Evolutionary conservation across 164 flowering plant species (phyloP), one percentile per base, ranked within the genome.

Genomic region (Annona squamosa): DNA sequence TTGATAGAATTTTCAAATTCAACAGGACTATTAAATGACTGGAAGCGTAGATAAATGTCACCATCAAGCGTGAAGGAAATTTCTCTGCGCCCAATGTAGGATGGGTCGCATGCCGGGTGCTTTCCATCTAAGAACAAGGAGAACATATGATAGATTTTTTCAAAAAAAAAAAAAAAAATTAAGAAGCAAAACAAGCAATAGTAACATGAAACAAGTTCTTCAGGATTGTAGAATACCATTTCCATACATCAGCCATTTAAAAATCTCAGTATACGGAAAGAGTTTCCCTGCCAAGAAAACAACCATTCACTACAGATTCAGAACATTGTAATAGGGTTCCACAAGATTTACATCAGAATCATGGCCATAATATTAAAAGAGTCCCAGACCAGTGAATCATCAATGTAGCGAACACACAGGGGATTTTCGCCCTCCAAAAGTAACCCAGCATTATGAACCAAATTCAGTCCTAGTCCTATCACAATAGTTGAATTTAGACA

Each of bases 171-270:
- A 42, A 48, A 43, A 9, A 10, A 42, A 5, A 3, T 6, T 3
- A 2, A 1, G 48, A 17, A 67, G 47, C 48, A 62, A 3, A 74
- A 13, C 48, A 47, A 3, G 18, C 7, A 46, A 75, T 2, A 46
- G 41, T 75, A 26, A 48, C 59, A 52, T 52, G 59, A 52, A 9
- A 9, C 10, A 4, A 46, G 9, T 45, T 72, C 5, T n/a, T 19
- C 5, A 65, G 19, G 42, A 70, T 43, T 13, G 56, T 26, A 12
- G 44, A 66, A 79, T 88, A 96, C 99, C 99, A 79, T 93, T 84
- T 79, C 98, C 99, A 81, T 96, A 96, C 5, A 91, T 87, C 91
- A 96, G 71, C 99, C 99, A 96, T 77, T 86, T 93, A 66, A 79
- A 87, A 69, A 93, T 82, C 68, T 96, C 98, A 61, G 84, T 83